Evolutionary conservation across 148 eudicot species (phyloP), one percentile per base, ranked within the genome.

Genomic region (Fagopyrum tataricum): DNA sequence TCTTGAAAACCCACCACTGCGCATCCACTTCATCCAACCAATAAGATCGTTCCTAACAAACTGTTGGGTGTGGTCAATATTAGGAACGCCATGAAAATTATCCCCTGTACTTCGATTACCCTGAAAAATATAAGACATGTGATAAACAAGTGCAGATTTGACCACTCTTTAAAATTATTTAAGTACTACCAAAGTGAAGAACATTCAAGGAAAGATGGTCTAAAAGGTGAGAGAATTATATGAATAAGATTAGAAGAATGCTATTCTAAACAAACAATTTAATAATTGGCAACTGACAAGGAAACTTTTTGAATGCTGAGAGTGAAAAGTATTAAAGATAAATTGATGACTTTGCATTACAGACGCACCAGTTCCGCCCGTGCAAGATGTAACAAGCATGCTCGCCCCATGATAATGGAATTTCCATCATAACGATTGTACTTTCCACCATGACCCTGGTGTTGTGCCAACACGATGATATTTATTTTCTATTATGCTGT

Each of bases 351-450:
- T 20, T 42, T 9, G 11, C 44, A 43, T 70, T 4, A 43, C 15
- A 43, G 11, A 31, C 69, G 15, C 20, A 91, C 98, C 89, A 85
- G 72, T 81, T n/a, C 98, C 98, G 79, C 98, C 98, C 43, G 95
- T 87, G 78, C 98, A 93, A 78, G 82, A 81, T 17, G 98, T 93
- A 72, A 93, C 91, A 76, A n/a, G 98, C 98, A 71, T 78, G 87
- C 78, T 93, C 98, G 78, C 89, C 79, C 98, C 98, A 93, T 75
- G 98, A 23, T 74, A 93, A 77, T 39, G 91, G 84, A 74, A 91
- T 85, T n/a, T 76, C 98, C 98, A 84, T 93, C 97, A 78, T 85
- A 93, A 74, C 97, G 98, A 80, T 89, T 93, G 77, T 93, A 91
- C 88, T 44, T 87, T 62, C 97, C 98, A 58, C 90, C 87, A 77